These are phyloP conservation scores for Fusarium longipes DNA, from an alignment of 2,329 filamentous ascomycete species.

Conservation along the genomic window DNA sequence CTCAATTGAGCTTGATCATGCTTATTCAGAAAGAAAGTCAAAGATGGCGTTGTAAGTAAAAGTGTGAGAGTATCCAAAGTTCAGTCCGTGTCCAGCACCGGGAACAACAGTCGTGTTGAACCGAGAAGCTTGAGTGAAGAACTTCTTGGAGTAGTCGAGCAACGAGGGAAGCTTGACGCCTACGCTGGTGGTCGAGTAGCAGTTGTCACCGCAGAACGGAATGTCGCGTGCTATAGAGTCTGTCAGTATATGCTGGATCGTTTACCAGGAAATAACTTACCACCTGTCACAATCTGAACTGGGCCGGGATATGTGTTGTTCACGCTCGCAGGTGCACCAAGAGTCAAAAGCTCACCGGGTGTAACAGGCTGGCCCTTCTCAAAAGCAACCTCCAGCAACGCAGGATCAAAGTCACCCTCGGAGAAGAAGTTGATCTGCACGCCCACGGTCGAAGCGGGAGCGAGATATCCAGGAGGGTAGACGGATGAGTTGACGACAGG, in stretches of 20 bases:
- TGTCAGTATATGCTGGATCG: slow-evolving; percentile 16
- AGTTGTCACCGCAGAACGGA: slow-evolving; percentile 72
- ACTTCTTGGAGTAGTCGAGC: slow-evolving; percentile 54
- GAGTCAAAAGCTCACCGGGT: slow-evolving; percentile 68
- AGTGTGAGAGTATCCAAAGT: slow-evolving; percentile 55
- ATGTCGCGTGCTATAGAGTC: slow-evolving; percentile 56
- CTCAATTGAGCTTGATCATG: neutral
- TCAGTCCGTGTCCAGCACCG: slow-evolving; percentile 63
- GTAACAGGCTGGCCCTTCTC: slow-evolving; percentile 66
- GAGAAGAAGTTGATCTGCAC: slow-evolving; percentile 65
- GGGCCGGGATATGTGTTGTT: slow-evolving; percentile 62
- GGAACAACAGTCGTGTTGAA: slow-evolving; percentile 67
- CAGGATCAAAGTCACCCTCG: slow-evolving; percentile 66
- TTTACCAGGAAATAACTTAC: slow-evolving; percentile 44
- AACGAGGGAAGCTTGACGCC: slow-evolving; percentile 53
- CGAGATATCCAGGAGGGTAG: slow-evolving; percentile 65
- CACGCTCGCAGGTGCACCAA: slow-evolving; percentile 54
- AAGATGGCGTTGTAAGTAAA: slow-evolving; percentile 52
- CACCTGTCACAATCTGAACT: slow-evolving; percentile 69
- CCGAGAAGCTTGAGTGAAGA: slow-evolving; percentile 58
- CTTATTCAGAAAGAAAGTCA: slow-evolving; percentile 50
- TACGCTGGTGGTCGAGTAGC: slow-evolving; percentile 57
- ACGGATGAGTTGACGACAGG: slow-evolving; percentile 53
- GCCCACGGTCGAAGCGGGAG: slow-evolving; percentile 57
- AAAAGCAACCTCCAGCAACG: slow-evolving; percentile 59